These are phyloP conservation scores for Penicillium fimorum DNA, from an alignment of 495 filamentous ascomycete species.

Conservation along the genomic window DNA sequence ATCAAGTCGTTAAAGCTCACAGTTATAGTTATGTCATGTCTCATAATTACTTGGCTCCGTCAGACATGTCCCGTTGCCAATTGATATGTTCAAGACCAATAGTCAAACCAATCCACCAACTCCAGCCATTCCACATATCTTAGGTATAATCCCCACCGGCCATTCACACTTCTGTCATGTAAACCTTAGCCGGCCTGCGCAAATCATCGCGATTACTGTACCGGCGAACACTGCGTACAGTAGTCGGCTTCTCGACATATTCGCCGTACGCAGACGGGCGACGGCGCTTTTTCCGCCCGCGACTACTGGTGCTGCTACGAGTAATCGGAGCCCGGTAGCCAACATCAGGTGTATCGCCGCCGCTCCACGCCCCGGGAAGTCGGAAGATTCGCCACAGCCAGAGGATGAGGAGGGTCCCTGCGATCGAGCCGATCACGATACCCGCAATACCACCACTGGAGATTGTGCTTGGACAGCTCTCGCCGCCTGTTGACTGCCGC, in stretches of 20 bases:
- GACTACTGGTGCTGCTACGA: conserved; percentile 11
- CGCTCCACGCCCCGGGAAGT: conserved; percentile 23
- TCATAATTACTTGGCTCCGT: conserved; percentile 2
- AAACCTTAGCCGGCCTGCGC: conserved; percentile 38
- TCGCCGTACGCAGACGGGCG: conserved; percentile 25
- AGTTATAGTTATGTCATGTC: conserved; percentile 9
- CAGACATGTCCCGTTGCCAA: not conserved
- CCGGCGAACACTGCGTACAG: conserved; percentile 19
- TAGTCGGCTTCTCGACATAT: conserved; percentile 38
- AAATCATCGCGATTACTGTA: conserved; percentile 28
- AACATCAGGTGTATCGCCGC: conserved; percentile 26
- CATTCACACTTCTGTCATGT: conserved; percentile 22
- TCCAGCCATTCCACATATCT: not conserved
- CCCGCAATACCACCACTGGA: conserved; percentile 57
- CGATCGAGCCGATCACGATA: conserved; percentile 59
- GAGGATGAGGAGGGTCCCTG: conserved; percentile 51
- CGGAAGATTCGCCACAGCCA: conserved; percentile 47
- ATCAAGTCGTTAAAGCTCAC: not conserved
- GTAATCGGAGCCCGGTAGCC: conserved; percentile 25
- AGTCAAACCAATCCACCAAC: not conserved
- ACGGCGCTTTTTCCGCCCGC: conserved; percentile 21
- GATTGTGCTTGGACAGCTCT: conserved; percentile 41
- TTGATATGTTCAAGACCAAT: not conserved
- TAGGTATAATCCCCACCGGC: not conserved
- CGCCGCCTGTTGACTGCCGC: conserved; percentile 22